A percentile compares a stretch with the other conserved stretches of the same genome.
Evolutionary conservation across 2,329 filamentous ascomycete species (phyloP).

Genomic region (Colletotrichum tropicale): DNA sequence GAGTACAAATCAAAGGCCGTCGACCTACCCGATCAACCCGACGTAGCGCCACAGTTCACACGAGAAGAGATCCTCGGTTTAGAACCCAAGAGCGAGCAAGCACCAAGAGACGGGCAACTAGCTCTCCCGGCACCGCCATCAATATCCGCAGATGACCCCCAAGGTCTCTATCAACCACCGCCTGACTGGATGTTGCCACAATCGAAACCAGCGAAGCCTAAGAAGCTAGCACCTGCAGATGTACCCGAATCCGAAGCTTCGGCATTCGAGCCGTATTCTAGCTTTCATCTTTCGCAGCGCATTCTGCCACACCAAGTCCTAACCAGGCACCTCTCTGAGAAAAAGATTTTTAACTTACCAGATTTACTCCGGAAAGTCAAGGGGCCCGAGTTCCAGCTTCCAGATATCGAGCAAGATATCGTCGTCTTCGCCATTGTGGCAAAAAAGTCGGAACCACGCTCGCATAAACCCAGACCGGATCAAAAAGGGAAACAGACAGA

Average conservation of each 20-base stretch:
- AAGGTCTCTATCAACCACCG: conserved; percentile 13
- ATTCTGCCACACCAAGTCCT: conserved; percentile 83
- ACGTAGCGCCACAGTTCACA: conserved; percentile 57
- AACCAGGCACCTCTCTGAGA: conserved; percentile 77
- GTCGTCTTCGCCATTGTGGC: conserved; percentile 89
- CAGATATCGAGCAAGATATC: conserved; percentile 84
- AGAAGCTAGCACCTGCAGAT: conserved; percentile 34
- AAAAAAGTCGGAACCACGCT: conserved; percentile 81
- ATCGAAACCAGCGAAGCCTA: conserved; percentile 15
- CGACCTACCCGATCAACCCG: conserved; percentile 54
- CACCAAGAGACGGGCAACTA: background rate
- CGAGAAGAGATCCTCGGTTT: conserved; percentile 65
- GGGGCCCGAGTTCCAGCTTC: conserved; percentile 80
- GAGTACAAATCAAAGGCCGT: conserved; percentile 62
- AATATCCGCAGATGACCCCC: background rate
- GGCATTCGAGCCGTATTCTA: conserved; percentile 85
- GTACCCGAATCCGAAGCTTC: conserved; percentile 55
- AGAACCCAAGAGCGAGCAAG: conserved; percentile 20
- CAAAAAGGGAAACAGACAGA: conserved; percentile 56
- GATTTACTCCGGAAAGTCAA: conserved; percentile 83
- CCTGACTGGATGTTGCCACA: conserved; percentile 10
- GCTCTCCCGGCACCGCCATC: background rate
- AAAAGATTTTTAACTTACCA: conserved; percentile 78
- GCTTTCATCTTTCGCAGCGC: conserved; percentile 81
- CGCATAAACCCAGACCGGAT: conserved; percentile 52